Conservation (phyloP, 2,329 filamentous ascomycete species). For the Juglanconis sp. region DNA sequence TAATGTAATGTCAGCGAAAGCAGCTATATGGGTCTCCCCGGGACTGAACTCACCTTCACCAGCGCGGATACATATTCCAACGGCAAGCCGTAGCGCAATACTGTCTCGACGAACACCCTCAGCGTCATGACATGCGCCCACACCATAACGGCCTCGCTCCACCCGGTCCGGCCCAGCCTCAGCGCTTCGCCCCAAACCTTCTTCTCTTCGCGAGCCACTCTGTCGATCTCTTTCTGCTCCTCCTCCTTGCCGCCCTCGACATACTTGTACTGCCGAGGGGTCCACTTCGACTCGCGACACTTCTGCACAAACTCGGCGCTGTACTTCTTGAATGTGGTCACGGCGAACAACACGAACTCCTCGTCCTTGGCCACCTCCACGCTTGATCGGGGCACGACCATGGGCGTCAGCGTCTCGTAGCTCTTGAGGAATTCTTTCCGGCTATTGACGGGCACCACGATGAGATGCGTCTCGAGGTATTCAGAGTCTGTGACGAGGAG, state of each 20-base stretch:
- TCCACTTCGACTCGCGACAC: slow-evolving; percentile 90
- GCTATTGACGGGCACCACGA: slow-evolving; percentile 77
- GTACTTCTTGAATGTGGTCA: slow-evolving; percentile 92
- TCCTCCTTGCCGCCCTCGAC: slow-evolving; percentile 86
- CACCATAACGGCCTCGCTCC: slow-evolving; percentile 93
- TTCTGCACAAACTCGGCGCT: slow-evolving; percentile 85
- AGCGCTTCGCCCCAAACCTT: slow-evolving; percentile 92
- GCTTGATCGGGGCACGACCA: slow-evolving; percentile 91
- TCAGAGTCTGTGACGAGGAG: slow-evolving; percentile 86
- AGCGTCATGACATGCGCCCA: slow-evolving; percentile 91
- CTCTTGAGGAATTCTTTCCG: slow-evolving; percentile 85
- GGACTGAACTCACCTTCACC: slow-evolving; percentile 65
- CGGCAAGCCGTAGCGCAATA: slow-evolving; percentile 91
- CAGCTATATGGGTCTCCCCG: background rate
- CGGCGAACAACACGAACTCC: slow-evolving; percentile 84
- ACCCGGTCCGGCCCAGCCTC: slow-evolving; percentile 82
- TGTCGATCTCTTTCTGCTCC: slow-evolving; percentile 82
- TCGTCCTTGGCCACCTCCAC: slow-evolving; percentile 77
- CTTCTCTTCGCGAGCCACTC: slow-evolving; percentile 77
- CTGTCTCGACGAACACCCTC: slow-evolving; percentile 94
- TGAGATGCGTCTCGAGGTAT: slow-evolving; percentile 92
- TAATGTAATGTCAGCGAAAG: slow-evolving; percentile 18
- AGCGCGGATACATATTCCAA: slow-evolving; percentile 83
- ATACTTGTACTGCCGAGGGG: slow-evolving; percentile 89
- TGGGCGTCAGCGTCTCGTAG: slow-evolving; percentile 84